Percentiles rank a stretch among this genome's conserved stretches.
Conservation (phyloP, 164 flowering plant genomes). For the Berberis vulgaris region DNA sequence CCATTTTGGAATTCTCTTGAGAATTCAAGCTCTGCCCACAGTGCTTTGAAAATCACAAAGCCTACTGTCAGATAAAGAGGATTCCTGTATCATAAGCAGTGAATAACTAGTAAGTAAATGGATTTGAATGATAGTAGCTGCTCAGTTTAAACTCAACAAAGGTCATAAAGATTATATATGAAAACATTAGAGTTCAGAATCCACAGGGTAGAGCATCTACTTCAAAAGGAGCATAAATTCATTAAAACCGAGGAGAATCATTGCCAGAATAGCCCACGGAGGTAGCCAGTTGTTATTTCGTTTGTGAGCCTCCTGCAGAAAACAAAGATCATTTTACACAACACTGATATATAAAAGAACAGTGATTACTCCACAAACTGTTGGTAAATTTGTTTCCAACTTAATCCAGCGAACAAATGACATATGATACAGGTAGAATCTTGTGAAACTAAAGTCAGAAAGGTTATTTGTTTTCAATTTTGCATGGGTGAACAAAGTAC, state of each 20-base stretch:
- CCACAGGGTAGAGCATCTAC: conserved; percentile 16
- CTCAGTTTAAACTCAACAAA: neutral
- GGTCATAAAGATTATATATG: neutral
- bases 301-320: conserved; percentile 58
- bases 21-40: conserved; percentile 68
- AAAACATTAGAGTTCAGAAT: neutral
- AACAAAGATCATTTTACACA: neutral
- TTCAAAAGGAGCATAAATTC: conserved; percentile 60
- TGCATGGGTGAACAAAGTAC: too few relatives aligned
- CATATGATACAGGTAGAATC: too few relatives aligned
- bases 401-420: too few relatives aligned
- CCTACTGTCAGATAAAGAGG: conserved; percentile 47
- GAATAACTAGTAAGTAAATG: neutral
- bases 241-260: conserved; percentile 66
- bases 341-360: neutral
- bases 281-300: conserved; percentile 68
- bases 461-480: too few relatives aligned
- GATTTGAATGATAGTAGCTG: neutral
- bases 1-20: conserved; percentile 48
- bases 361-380: neutral
- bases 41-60: conserved; percentile 45
- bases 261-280: conserved; percentile 68
- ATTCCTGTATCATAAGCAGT: conserved; percentile 42
- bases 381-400: too few relatives aligned
- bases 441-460: too few relatives aligned